phyloP scores from a whole-genome alignment of 257 asterid genomes.

The Salvia hispanica region DNA sequence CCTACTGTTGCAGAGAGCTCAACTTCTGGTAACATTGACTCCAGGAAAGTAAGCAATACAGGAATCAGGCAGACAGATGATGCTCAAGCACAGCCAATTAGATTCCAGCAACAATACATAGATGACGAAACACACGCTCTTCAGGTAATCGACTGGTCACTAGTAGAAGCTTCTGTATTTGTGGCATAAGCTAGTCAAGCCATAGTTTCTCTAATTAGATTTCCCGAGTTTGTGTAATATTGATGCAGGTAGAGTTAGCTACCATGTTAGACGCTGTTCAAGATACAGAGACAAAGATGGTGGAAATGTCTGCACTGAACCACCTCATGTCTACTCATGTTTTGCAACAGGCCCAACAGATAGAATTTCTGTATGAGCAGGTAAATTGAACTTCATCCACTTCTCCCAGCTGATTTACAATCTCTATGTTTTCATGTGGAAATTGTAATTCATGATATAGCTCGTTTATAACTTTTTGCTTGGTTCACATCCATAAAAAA shows the following conservation, averaged over 20 bases:
- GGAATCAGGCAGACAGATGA: slow-evolving; percentile 51
- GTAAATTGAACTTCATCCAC: slow-evolving; percentile 38
- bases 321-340: slow-evolving; percentile 98
- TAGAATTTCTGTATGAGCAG: slow-evolving; percentile 82
- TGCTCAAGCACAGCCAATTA: slow-evolving; percentile 52
- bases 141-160: slow-evolving; percentile 52
- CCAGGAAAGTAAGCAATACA: slow-evolving; percentile 39
- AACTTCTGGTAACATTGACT: slow-evolving; percentile 33
- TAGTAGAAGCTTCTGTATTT: slow-evolving; percentile 6
- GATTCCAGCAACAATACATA: slow-evolving; percentile 71
- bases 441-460: not conserved
- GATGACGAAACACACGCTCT: slow-evolving; percentile 90
- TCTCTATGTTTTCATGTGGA: not conserved
- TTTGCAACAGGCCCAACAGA: slow-evolving; percentile 89
- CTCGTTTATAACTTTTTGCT: not conserved
- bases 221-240: slow-evolving; percentile 5
- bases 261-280: slow-evolving; percentile 85
- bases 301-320: slow-evolving; percentile 92
- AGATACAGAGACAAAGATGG: slow-evolving; percentile 89
- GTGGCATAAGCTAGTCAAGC: slow-evolving; percentile 2
- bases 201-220: not conserved
- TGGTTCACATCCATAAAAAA: not conserved
- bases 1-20: slow-evolving; percentile 42
- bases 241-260: slow-evolving; percentile 68
- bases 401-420: not conserved